Base-by-base conservation (phyloP, 176 grass and related monocot genomes). In the Aegilops speltoides region DNA sequence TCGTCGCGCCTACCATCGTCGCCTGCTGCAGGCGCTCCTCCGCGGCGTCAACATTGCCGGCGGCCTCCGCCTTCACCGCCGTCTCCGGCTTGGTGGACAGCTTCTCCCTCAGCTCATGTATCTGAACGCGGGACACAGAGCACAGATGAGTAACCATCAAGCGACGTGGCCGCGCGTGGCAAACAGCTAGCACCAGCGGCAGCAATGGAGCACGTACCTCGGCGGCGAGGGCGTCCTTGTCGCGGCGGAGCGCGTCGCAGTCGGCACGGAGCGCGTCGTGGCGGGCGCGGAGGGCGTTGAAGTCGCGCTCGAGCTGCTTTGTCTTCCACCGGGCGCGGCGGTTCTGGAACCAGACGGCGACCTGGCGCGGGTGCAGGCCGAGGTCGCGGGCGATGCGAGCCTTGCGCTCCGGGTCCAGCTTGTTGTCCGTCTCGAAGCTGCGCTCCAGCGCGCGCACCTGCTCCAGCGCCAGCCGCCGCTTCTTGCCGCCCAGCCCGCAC, bases 321-420 rank as follows among this genome's bases (percentile, higher is more conserved):
- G 95, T 95, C 93, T 98, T 98, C 93, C 89, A 98, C 12, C 95
- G 83, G 8, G 95, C 95, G 40, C 95, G 95, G 67, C 95, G 95
- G 91, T 98, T 98, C 91, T 98, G 95, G 83, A 98, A 98, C 95
- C 95, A 98, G 67, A 98, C 89, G 23, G 95, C 95, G 46, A 98
- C 95, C 72, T 98, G 95, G 70, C 95, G 93, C 19, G 93, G 95
- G 81, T 98, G 91, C 65, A 98, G 86, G 43, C 77, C 95, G 79
- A 98, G 91, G 48, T 98, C 95, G 29, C 90, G 85, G 2, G 95
- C 93, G 85, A 90, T 84, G 78, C 91, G 88, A 84, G 73, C 65
- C 88, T 93, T 93, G 85, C 91, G 85, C 45, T 90, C 91, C n/a
- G 91, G 91, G 74, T 93, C 88, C 54, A 93, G 82, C 88, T 88